Evolutionary conservation across 768 basidiomycete species (phyloP), one percentile per base, ranked within the genome.

Genomic region (Butyriboletus loyo): DNA sequence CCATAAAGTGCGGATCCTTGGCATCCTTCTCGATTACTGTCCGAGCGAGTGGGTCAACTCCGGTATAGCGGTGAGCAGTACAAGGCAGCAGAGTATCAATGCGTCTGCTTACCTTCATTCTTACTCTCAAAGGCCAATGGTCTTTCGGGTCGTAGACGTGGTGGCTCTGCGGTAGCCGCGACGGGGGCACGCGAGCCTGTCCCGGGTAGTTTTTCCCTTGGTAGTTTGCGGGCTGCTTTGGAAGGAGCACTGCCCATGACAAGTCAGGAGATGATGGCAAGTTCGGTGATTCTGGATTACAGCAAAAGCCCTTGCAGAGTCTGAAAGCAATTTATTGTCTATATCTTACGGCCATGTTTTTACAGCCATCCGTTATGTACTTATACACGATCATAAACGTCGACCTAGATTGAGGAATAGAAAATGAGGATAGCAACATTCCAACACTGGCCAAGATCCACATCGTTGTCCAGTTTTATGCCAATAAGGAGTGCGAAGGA

Each of bases 1-100:
- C 74, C 59, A 87, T 66, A 46, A 92, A 80, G 25, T 89, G 80
- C 2, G 87, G 86, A 61, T 93, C 89, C 49, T 73, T 75, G n/a
- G 81, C 77, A 58, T 92, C 88, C 48, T 63, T 70, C 49, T 81
- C 75, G 59, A 89, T 83, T 8, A 73, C 87, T 89, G 57, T 49
- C 41, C 53, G 24, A 7, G 32, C 24, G 14, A 43, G 25, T 13
- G n/a, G 13, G 2, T 49, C 30, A 37, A 37, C 31, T 40, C 22
- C 5, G 14, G 19, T 25, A 30, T 24, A 24, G 3, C 3, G 17
- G 22, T 28, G 38, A 28, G 27, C 32, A 7, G 30, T n/a, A 5
- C 25, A 40, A 32, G 1, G 24, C 19, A 32, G 6, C 30, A 15
- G 30, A 13, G 9, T 11, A 8, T 22, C 15, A 21, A 8, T 17